A percentile compares a stretch with the other conserved stretches of the same genome.
phyloP scores from a whole-genome alignment of 257 asterid species.

The Echium plantagineum region DNA sequence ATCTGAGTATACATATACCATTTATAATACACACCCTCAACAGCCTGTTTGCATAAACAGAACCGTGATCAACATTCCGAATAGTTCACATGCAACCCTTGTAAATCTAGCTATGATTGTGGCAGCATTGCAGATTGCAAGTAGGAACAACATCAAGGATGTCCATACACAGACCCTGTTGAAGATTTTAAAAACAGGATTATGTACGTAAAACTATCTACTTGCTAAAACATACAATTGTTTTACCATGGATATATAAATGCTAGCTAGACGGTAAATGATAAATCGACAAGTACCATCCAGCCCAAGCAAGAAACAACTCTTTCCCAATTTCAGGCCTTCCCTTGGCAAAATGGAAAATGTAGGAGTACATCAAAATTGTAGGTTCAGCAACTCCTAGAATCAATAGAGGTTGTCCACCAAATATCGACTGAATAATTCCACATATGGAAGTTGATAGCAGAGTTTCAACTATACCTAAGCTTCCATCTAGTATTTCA shows the following conservation, averaged over 20 bases:
- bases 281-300: constrained; percentile 34
- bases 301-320: constrained; percentile 82
- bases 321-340: constrained; percentile 48
- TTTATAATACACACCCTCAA: constrained; percentile 35
- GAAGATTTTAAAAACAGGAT: background rate
- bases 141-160: constrained; percentile 55
- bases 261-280: background rate
- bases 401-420: constrained; percentile 89
- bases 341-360: constrained; percentile 46
- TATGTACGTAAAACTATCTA: background rate
- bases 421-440: constrained; percentile 62
- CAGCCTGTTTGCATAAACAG: constrained; percentile 87
- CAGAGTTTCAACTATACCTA: constrained; percentile 79
- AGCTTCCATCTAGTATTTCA: constrained; percentile 53
- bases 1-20: no score
- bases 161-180: constrained; percentile 90
- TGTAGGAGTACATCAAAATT: constrained; percentile 76
- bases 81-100: constrained; percentile 84
- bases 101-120: constrained; percentile 69
- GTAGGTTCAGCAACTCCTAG: constrained; percentile 97
- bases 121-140: constrained; percentile 72
- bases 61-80: constrained; percentile 83
- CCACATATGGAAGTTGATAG: constrained; percentile 85
- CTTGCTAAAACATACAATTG: background rate
- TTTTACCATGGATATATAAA: background rate